Conservation (phyloP, 2,329 filamentous ascomycete species). For the Apiospora malaysiana region DNA sequence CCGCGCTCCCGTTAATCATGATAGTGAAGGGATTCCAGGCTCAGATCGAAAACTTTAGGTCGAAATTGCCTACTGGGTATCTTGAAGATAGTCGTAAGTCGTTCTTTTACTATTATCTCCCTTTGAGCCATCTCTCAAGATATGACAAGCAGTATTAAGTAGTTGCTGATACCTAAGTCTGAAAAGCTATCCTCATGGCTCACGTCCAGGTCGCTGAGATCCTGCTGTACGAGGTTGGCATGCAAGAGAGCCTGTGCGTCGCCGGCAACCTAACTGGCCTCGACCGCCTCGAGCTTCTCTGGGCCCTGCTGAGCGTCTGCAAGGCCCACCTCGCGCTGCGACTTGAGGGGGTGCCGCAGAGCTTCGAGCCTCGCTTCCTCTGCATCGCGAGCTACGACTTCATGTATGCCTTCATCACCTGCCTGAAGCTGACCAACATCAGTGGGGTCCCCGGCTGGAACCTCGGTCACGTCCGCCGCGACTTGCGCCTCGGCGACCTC, state of each 20-base stretch:
- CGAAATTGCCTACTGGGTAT: constrained; percentile 41
- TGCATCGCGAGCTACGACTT: constrained; percentile 54
- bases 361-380: constrained; percentile 46
- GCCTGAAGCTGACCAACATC: constrained; percentile 53
- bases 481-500: constrained; percentile 43
- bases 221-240: constrained; percentile 53
- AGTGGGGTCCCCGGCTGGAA: constrained; percentile 54
- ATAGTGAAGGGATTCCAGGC: constrained; percentile 51
- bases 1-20: constrained; percentile 44
- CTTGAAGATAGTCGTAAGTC: constrained; percentile 43
- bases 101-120: background rate
- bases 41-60: constrained; percentile 48
- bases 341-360: constrained; percentile 28
- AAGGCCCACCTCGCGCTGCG: constrained; percentile 46
- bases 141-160: too few relatives aligned
- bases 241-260: constrained; percentile 46
- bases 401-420: constrained; percentile 52
- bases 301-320: constrained; percentile 49
- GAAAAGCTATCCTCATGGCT: constrained; percentile 45
- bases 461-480: constrained; percentile 40
- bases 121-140: too few relatives aligned
- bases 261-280: constrained; percentile 40
- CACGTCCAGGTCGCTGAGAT: constrained; percentile 54
- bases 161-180: background rate
- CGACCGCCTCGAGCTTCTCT: constrained; percentile 53